Conservation (phyloP, 208 protist species). For the Paratrypanosoma confusum region DNA sequence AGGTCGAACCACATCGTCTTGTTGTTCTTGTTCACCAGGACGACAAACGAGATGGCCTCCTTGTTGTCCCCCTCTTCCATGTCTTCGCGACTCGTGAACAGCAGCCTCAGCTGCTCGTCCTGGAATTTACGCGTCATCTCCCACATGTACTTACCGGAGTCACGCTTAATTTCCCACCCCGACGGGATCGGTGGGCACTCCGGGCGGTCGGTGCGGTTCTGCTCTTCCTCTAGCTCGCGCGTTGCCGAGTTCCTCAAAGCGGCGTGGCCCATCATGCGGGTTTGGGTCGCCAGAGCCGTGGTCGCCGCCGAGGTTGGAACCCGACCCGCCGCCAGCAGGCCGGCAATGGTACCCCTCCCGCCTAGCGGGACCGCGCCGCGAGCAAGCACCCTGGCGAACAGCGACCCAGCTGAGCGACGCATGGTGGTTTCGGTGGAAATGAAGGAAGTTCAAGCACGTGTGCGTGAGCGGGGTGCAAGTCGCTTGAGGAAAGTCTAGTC, state of each 20-base stretch:
- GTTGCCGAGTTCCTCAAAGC: constrained; percentile 38
- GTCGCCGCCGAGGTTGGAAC: no score
- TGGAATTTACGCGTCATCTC: constrained; percentile 55
- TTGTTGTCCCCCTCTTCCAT: constrained; percentile 24
- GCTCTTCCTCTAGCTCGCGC: constrained; percentile 77
- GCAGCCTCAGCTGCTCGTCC: constrained; percentile 70
- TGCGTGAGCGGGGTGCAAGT: no score
- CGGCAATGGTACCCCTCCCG: no score
- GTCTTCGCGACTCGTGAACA: constrained; percentile 44
- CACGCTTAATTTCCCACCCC: constrained; percentile 62
- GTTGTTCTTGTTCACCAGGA: constrained; percentile 41
- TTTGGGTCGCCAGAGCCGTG: neutral
- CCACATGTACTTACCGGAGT: constrained; percentile 53
- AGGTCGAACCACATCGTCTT: constrained; percentile 59
- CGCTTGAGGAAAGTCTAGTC: no score
- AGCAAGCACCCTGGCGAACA: no score
- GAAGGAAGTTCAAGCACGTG: no score
- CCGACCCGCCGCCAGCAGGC: no score
- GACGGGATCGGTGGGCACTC: constrained; percentile 53
- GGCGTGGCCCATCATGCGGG: constrained; percentile 40
- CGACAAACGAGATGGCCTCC: constrained; percentile 31
- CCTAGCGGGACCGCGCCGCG: no score
- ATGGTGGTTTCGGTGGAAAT: no score
- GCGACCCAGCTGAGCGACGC: no score
- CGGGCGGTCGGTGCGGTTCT: constrained; percentile 55